Base-by-base conservation (phyloP, 805 yeast genomes). In the Kodamaea jinghongensis region DNA sequence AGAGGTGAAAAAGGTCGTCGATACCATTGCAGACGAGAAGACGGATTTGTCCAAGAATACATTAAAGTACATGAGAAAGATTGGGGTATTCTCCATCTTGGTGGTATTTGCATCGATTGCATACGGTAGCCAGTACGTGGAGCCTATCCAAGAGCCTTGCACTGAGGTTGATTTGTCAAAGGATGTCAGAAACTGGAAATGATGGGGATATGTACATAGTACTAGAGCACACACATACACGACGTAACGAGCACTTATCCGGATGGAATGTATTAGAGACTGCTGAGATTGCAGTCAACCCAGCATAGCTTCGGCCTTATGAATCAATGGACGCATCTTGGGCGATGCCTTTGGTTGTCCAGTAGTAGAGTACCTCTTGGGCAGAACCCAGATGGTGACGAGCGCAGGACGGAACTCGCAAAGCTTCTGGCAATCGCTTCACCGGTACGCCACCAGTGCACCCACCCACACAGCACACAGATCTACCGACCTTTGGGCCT, bases 1-100 rank as follows among this genome's bases (percentile, higher is more conserved):
- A 31, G 41, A 49, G 11, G 44, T 56, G 34, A 61, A 63, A 40
- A 39, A 43, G 32, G 44, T 47, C 28, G 45, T 66, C 13, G 55
- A 63, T 38, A 54, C 52, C 29, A 54, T 68, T 13, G 68, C 64
- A 4, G 63, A 60, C 34, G 72, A 65, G 34, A 56, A 55, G 22
- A 47, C 67, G 3, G 40, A 38, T 28, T 67, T 57, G 32, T 56
- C 70, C 3, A 49, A 55, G 36, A 52, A 46, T 16, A 56, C 64
- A 4, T 42, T 68, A 38, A 51, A 45, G 39, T 44, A 41, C 17
- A 42, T 56, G 33, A 52, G 62, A 9, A 45, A 39, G 29, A 40
- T 49, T 2, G 70, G 70, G 2, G 56, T 50, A 4, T 40, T 45
- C 14, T 60, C 69, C 1, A 46, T 56, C 5, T 42, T 60, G 10